A percentile compares a stretch with the other conserved stretches of the same genome.
phyloP scores from a whole-genome alignment of 148 eudicot genomes.

The Cornus kousa region DNA sequence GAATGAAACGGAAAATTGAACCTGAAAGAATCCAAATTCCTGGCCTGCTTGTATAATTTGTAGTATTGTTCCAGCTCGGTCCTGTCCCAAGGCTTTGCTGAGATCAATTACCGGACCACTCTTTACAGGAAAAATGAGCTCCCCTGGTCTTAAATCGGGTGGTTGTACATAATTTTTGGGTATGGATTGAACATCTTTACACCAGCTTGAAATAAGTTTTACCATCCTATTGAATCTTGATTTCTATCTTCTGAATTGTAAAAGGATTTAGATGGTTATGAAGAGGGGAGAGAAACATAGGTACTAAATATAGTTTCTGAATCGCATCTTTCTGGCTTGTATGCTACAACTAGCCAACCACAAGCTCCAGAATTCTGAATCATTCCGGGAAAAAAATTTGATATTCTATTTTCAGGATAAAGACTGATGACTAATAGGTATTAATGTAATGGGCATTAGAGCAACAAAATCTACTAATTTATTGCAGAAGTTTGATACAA shows the following conservation, averaged over 20 bases:
- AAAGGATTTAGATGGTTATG: too few relatives aligned
- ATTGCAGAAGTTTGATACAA: too few relatives aligned
- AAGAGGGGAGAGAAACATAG: too few relatives aligned
- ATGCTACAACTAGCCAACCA: too few relatives aligned
- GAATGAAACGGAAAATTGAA: not conserved
- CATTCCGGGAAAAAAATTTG: too few relatives aligned
- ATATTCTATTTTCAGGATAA: too few relatives aligned
- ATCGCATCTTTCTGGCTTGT: too few relatives aligned
- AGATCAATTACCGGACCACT: slow-evolving; percentile 28
- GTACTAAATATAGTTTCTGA: too few relatives aligned
- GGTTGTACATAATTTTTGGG: slow-evolving; percentile 38
- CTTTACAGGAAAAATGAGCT: slow-evolving; percentile 14
- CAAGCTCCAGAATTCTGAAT: too few relatives aligned
- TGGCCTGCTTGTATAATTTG: slow-evolving; percentile 24
- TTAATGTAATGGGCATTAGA: not conserved
- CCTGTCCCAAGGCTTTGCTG: not conserved
- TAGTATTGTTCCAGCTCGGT: slow-evolving; percentile 4
- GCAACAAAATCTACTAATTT: not conserved
- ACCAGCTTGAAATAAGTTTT: slow-evolving; percentile 36
- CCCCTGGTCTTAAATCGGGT: slow-evolving; percentile 32
- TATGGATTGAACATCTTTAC: slow-evolving; percentile 15
- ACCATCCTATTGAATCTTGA: slow-evolving; percentile 11
- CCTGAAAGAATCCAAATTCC: slow-evolving; percentile 29
- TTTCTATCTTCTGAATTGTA: too few relatives aligned
- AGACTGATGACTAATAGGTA: too few relatives aligned